These are phyloP conservation scores for Aurifilum marmelostoma DNA, from an alignment of 2,329 filamentous ascomycete genomes.

Conservation along the genomic window DNA sequence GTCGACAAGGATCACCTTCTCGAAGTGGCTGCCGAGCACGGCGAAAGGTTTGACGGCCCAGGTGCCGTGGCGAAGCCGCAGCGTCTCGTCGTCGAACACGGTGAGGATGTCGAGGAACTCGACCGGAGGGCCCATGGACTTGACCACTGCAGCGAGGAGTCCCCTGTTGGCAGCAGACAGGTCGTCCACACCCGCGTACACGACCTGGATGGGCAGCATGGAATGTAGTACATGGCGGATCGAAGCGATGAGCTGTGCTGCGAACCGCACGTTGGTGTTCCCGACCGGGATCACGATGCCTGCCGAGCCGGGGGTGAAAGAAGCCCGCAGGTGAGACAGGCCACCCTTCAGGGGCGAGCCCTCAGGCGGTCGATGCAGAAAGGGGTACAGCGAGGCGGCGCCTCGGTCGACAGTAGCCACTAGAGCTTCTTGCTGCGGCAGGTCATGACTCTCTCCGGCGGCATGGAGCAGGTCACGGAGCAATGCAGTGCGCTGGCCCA, in stretches of 20 bases:
- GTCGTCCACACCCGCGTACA: constrained; percentile 42
- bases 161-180: constrained; percentile 34
- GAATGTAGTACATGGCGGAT: constrained; percentile 38
- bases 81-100: constrained; percentile 39
- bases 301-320: constrained; percentile 30
- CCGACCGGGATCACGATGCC: constrained; percentile 44
- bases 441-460: constrained; percentile 19
- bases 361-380: constrained; percentile 28
- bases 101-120: constrained; percentile 40
- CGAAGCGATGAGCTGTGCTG: constrained; percentile 40
- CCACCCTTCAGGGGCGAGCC: constrained; percentile 23
- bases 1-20: constrained; percentile 44
- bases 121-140: constrained; percentile 29
- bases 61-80: constrained; percentile 37
- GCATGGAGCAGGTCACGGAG: constrained; percentile 33
- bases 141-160: constrained; percentile 28
- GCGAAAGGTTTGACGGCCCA: constrained; percentile 50
- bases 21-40: constrained; percentile 40
- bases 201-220: constrained; percentile 41
- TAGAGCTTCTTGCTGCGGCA: constrained; percentile 23
- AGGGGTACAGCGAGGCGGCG: constrained; percentile 35
- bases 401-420: constrained; percentile 27
- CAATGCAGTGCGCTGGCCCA: constrained; percentile 37
- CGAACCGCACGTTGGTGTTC: constrained; percentile 38
- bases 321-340: constrained; percentile 31